These are phyloP conservation scores for Neostapfia colusana DNA, from an alignment of 176 grass and related monocot species.

Conservation along the genomic window DNA sequence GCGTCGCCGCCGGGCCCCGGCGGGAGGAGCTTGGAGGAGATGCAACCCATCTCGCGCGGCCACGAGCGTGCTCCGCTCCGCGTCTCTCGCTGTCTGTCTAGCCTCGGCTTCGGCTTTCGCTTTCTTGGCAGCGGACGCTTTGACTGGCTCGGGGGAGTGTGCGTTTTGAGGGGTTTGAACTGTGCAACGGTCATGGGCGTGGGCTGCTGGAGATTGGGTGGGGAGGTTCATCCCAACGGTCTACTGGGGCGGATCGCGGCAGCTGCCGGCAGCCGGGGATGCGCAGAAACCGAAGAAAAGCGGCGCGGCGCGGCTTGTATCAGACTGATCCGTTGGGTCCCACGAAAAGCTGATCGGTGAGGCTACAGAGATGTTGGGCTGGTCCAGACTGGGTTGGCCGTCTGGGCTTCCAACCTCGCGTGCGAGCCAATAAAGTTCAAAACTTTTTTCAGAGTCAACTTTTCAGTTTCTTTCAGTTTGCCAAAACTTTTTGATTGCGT, in stretches of 20 bases:
- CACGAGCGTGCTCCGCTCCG: not conserved
- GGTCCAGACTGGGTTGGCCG: not conserved
- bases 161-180: constrained; percentile 47
- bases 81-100: not conserved
- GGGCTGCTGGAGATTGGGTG: constrained; percentile 28
- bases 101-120: not conserved
- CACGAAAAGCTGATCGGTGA: not conserved
- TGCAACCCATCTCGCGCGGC: constrained; percentile 67
- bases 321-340: constrained; percentile 27
- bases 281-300: constrained; percentile 28
- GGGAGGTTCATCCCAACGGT: constrained; percentile 49
- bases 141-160: constrained; percentile 11
- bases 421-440: constrained; percentile 22
- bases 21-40: constrained; percentile 79
- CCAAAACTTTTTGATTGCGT: not conserved
- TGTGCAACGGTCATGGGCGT: constrained; percentile 54
- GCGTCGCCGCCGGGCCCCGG: constrained; percentile 54
- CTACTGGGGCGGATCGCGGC: constrained; percentile 18
- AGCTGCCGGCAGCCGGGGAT: not conserved
- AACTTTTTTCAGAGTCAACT: not conserved
- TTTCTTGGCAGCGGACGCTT: constrained; percentile 26
- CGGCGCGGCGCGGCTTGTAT: constrained; percentile 10
- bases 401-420: constrained; percentile 10
- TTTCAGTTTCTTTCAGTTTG: not conserved
- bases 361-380: not conserved